Evolutionary conservation across 768 basidiomycete species (phyloP), one percentile per base, ranked within the genome.

Genomic region (Naganishia randhawae): DNA sequence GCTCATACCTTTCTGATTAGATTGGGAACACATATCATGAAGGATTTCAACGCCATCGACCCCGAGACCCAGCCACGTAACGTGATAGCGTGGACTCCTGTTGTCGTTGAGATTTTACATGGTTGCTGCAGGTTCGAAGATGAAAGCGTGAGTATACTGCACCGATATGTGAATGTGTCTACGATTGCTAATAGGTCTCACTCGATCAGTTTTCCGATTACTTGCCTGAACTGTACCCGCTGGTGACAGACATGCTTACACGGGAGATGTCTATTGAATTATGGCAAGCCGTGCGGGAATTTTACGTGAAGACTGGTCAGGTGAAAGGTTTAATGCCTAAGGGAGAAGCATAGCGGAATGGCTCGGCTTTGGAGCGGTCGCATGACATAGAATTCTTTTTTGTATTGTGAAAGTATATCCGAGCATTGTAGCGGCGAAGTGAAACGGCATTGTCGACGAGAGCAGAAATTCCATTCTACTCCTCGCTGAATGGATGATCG

Each of bases 31-130:
- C 91, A 89, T 25, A 91, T 98, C 22, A 81, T 99, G 65, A 86
- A 88, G 73, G 92, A 96, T 79, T 99, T 92, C 80, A 91, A 87
- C 76, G 89, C 89, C 74, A 84, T 99, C 63, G 89, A 90, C 52
- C 80, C 88, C 2, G 95, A 98, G 69, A 92, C 88, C 3, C 95
- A 98, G 80, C 87, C 87, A 62, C 92, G 97, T 81, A 98, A 96
- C 77, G 94, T 99, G 68, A 80, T 87, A 16, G 95, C 96, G 0
- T 99, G 96, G 96, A 95, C 92, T 25, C 96, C 96, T n/a, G 96
- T 99, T 33, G 89, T 97, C n/a, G 88, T 88, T 11, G 94, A 97
- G 77, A 90, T 96, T 54, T 76, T 99, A 10, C 87, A 91, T 67
- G 96, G 96, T 8, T 92, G 92, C 76, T 87, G 87, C 77, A 85